These are phyloP conservation scores for Ceratorhiza oryzae-sativae DNA, from an alignment of 1,284 basidiomycete species.

Conservation along the genomic window DNA sequence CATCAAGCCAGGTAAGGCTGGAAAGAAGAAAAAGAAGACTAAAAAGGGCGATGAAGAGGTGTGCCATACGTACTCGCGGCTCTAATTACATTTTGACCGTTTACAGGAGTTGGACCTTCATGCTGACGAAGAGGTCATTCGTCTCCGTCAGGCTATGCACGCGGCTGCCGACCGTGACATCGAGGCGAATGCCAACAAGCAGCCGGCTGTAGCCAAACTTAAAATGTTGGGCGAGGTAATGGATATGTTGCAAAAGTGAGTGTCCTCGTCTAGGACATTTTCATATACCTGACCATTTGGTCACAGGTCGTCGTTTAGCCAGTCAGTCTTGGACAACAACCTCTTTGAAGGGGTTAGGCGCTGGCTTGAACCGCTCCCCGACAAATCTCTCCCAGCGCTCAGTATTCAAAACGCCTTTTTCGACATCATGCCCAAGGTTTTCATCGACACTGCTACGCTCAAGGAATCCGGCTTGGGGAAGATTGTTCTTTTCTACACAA, in stretches of 20 bases:
- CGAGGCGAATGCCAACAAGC: constrained; percentile 78
- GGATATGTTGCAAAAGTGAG: constrained; percentile 93
- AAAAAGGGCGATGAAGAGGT: constrained; percentile 72
- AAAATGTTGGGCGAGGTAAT: constrained; percentile 87
- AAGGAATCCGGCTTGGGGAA: constrained; percentile 93
- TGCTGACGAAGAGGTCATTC: constrained; percentile 90
- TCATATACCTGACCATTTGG: constrained; percentile 34
- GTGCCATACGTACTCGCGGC: neutral
- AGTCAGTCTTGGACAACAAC: constrained; percentile 95
- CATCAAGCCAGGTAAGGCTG: constrained; percentile 77
- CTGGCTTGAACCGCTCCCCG: constrained; percentile 95
- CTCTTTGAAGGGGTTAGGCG: constrained; percentile 87
- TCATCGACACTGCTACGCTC: constrained; percentile 89
- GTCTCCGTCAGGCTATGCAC: constrained; percentile 86
- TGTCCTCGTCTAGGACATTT: constrained; percentile 42
- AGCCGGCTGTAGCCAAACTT: constrained; percentile 89
- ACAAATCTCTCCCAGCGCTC: constrained; percentile 90
- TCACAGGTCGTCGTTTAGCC: constrained; percentile 78
- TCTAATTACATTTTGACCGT: constrained; percentile 49
- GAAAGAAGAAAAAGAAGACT: constrained; percentile 71
- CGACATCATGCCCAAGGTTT: constrained; percentile 83
- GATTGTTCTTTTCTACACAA: constrained; percentile 94
- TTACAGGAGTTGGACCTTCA: constrained; percentile 73
- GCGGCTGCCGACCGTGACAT: constrained; percentile 86
- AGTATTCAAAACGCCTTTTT: constrained; percentile 97